Evolutionary conservation across 331 rosid genomes (phyloP).

Genomic region (Quercus tomentella): DNA sequence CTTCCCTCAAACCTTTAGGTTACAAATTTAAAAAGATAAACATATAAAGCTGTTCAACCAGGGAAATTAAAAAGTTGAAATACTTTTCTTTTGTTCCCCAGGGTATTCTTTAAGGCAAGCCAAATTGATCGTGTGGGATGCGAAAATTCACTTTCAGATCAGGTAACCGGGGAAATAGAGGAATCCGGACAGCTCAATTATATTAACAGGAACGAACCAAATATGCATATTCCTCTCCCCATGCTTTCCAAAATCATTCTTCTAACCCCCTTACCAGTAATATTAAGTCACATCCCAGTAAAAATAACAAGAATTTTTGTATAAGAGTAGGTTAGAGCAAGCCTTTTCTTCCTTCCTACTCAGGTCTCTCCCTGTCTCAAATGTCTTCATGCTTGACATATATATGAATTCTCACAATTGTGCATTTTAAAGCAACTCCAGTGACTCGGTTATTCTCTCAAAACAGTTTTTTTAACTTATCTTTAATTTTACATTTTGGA

Average conservation of each 20-base stretch:
- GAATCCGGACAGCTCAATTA: not conserved
- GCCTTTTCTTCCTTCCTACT: not conserved
- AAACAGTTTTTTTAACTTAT: not conserved
- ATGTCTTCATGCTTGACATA: not conserved
- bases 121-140: conserved; percentile 1
- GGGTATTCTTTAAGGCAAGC: not conserved
- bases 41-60: not conserved
- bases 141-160: not conserved
- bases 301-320: not conserved
- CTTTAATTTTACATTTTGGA: not conserved
- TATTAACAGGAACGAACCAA: not conserved
- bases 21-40: not conserved
- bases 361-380: not conserved
- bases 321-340: not conserved
- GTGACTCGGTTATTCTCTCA: not conserved
- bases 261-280: not conserved
- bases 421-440: not conserved
- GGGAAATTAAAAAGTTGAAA: not conserved
- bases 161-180: not conserved
- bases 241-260: not conserved
- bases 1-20: not conserved
- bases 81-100: not conserved
- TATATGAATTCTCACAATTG: not conserved
- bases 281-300: not conserved
- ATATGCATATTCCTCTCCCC: not conserved